Evolutionary conservation across 2,329 filamentous ascomycete species (phyloP).

Genomic region (Fusarium concolor): DNA sequence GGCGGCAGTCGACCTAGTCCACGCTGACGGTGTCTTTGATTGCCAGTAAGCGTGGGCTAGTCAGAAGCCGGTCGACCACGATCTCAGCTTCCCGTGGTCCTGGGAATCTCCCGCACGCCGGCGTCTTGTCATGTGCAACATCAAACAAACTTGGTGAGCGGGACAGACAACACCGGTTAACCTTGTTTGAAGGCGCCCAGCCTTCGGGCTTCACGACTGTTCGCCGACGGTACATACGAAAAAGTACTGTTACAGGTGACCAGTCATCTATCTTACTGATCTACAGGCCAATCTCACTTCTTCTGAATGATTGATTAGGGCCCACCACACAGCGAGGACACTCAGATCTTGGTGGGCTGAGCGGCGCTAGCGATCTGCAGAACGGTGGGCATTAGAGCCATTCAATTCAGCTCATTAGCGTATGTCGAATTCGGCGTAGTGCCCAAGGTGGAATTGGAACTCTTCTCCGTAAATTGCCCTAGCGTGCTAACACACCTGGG

Average conservation of each 20-base stretch:
- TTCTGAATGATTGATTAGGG: slow-evolving; percentile 34
- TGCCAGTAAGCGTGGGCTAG: slow-evolving; percentile 43
- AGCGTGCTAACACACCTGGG: slow-evolving; percentile 21
- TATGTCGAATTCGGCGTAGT: slow-evolving; percentile 30
- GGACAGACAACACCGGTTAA: slow-evolving; percentile 19
- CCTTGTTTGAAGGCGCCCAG: slow-evolving; percentile 11
- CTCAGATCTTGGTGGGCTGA: slow-evolving; percentile 47
- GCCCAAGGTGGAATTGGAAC: slow-evolving; percentile 18
- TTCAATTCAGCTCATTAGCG: slow-evolving; percentile 46
- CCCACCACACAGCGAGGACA: slow-evolving; percentile 41
- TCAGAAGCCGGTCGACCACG: slow-evolving; percentile 40
- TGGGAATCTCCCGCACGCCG: slow-evolving; percentile 47
- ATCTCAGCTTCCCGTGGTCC: slow-evolving; percentile 44
- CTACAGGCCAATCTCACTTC: slow-evolving; percentile 46
- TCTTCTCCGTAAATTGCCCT: slow-evolving; percentile 26
- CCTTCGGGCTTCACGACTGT: slow-evolving; percentile 15
- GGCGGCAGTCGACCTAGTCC: slow-evolving; percentile 45
- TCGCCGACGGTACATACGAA: slow-evolving; percentile 16
- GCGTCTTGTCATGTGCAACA: slow-evolving; percentile 33
- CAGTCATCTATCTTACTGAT: slow-evolving; percentile 46
- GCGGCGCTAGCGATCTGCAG: slow-evolving; percentile 46
- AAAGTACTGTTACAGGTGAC: slow-evolving; percentile 36
- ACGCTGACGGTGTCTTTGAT: slow-evolving; percentile 44
- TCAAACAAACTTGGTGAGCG: slow-evolving; percentile 11
- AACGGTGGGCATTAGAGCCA: slow-evolving; percentile 44